These are phyloP conservation scores for Fonsecaea erecta DNA, from an alignment of 2,329 filamentous ascomycete genomes.

Conservation along the genomic window DNA sequence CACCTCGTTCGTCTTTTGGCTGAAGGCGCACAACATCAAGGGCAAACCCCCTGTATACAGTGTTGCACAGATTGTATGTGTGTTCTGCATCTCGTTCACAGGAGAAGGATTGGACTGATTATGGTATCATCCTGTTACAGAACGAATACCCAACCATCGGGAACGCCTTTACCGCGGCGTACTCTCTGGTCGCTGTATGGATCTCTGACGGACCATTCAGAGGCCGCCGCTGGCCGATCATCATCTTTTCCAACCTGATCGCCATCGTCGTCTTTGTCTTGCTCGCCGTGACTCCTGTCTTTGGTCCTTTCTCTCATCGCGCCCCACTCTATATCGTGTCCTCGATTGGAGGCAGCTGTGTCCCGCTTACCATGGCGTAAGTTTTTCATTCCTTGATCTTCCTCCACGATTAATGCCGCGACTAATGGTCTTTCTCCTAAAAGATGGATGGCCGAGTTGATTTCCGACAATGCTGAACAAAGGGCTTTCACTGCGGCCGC, in stretches of 20 bases:
- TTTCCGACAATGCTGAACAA: slow-evolving; percentile 30
- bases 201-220: slow-evolving; percentile 26
- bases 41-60: slow-evolving; percentile 24
- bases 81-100: no score
- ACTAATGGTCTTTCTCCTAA: background rate
- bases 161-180: slow-evolving; percentile 26
- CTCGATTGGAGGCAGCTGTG: slow-evolving; percentile 18
- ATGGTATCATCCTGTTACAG: background rate
- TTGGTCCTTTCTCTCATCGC: slow-evolving; percentile 28
- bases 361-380: slow-evolving; percentile 30
- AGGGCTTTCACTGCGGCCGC: slow-evolving; percentile 28
- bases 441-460: slow-evolving; percentile 31
- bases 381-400: background rate
- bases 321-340: slow-evolving; percentile 29
- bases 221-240: slow-evolving; percentile 26
- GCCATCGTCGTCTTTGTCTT: slow-evolving; percentile 25
- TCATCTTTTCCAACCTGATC: slow-evolving; percentile 25
- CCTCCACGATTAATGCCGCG: no score
- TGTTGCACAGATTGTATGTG: slow-evolving; percentile 26
- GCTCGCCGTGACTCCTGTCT: slow-evolving; percentile 26
- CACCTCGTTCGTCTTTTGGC: slow-evolving; percentile 28
- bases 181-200: slow-evolving; percentile 27
- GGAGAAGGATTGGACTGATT: background rate
- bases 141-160: slow-evolving; percentile 29
- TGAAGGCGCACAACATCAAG: slow-evolving; percentile 32